A percentile compares a stretch with the other conserved stretches of the same genome.
Evolutionary conservation across 2,329 filamentous ascomycete genomes (phyloP).

Genomic region (Cryoendolithus antarcticus): DNA sequence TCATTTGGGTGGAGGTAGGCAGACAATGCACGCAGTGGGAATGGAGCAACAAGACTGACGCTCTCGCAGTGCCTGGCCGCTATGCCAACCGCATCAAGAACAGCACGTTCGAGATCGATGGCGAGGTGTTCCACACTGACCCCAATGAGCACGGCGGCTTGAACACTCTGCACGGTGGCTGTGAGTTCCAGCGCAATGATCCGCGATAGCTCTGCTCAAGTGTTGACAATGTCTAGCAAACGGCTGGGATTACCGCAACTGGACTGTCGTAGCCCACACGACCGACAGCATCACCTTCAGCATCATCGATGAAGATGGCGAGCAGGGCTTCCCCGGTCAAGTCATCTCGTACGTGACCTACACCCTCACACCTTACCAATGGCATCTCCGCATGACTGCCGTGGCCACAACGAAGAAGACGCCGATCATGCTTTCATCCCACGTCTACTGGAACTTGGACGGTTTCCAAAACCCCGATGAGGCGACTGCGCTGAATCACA

Average conservation of each 20-base stretch:
- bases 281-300: conserved; percentile 60
- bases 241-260: conserved; percentile 56
- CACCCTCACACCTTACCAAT: conserved; percentile 51
- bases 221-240: conserved; percentile 30
- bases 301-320: conserved; percentile 58
- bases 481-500: conserved; percentile 54
- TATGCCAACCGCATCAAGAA: conserved; percentile 77
- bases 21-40: too few species aligned
- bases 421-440: conserved; percentile 68
- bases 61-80: conserved; percentile 46
- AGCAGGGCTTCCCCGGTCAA: conserved; percentile 67
- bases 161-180: conserved; percentile 42
- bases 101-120: conserved; percentile 43
- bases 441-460: conserved; percentile 74
- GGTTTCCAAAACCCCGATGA: conserved; percentile 65
- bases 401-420: conserved; percentile 61
- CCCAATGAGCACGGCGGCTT: conserved; percentile 39
- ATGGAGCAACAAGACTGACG: too few species aligned
- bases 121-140: conserved; percentile 34
- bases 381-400: conserved; percentile 63
- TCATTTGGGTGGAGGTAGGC: conserved; percentile 47
- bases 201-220: conserved; percentile 49
- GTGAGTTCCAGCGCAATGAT: conserved; percentile 23
- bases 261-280: conserved; percentile 59
- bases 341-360: conserved; percentile 66